Percentiles rank a stretch among this genome's conserved stretches.
These are phyloP conservation scores for Fusarium tuaranense DNA, from an alignment of 2,329 filamentous ascomycete species.

Conservation along the genomic window DNA sequence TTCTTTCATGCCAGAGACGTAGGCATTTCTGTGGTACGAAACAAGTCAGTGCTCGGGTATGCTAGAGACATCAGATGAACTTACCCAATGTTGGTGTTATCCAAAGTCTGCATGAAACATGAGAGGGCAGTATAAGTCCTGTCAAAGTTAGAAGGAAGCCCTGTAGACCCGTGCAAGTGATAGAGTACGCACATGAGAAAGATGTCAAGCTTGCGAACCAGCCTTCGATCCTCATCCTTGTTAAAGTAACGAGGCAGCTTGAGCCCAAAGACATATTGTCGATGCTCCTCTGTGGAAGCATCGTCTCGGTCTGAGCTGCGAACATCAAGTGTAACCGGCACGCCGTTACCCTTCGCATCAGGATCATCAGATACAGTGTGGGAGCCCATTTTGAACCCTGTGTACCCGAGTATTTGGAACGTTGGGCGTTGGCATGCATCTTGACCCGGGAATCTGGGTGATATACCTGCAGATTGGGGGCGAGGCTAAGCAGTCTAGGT, in stretches of 20 bases:
- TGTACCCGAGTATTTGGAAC: not conserved
- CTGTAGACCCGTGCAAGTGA: too few relatives aligned
- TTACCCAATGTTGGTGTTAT: conserved; percentile 24
- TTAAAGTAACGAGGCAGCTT: conserved; percentile 19
- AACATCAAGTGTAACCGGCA: conserved; percentile 1
- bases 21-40: conserved; percentile 13
- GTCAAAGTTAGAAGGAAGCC: not conserved
- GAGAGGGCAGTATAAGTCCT: conserved; percentile 21
- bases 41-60: not conserved
- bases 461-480: conserved; percentile 13
- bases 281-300: not conserved
- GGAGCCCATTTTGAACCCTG: conserved; percentile 3
- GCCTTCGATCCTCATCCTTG: conserved; percentile 12
- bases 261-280: conserved; percentile 4
- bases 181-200: conserved; percentile 8
- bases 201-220: conserved; percentile 21
- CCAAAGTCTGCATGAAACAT: conserved; percentile 24
- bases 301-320: not conserved
- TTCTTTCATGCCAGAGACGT: conserved; percentile 28
- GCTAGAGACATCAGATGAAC: not conserved
- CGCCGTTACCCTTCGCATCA: not conserved
- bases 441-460: conserved; percentile 6
- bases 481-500: not conserved
- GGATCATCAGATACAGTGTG: not conserved
- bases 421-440: not conserved